Base-by-base conservation (phyloP, 2,329 filamentous ascomycete species). In the Botrytis aclada region DNA sequence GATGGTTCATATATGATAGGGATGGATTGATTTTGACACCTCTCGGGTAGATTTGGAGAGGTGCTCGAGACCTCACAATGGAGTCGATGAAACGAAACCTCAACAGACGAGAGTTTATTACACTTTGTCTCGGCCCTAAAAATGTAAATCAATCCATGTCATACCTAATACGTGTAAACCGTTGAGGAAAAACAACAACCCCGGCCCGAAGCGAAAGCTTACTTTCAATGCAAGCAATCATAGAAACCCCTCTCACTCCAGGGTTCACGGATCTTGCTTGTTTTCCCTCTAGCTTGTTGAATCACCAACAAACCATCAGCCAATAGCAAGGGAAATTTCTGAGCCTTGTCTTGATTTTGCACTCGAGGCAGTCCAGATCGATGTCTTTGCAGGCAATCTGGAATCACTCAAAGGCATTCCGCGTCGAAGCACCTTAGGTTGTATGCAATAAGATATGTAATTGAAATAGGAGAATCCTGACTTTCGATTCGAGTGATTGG, bases 121-220 rank as follows among this genome's bases (percentile, higher is more conserved):
- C 43, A 10, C 37, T 54, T 43, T 43, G 22, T 58, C 20, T 56
- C 29, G 25, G 20, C 20, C 39, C 14, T 1, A 8, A n/a, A 56
- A 45, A 43, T 22, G 29, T 0, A 2, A 45, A 20, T 25, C 5
- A 45, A n/a, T 41, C 22, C 39, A 18, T 66, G 32, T 65, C 37
- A 25, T 16, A 47, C 45, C 20, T 10, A 29, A 71, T 56, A 56
- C 18, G 22, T 12, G 37, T 58, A 43, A 56, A 61, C 70, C 54
- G 70, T 72, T 72, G 63, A 61, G 54, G 47, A 25, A 41, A 41
- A 69, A 60, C 51, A 54, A 37, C 25, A 29, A 22, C 4, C 51
- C 70, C 63, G 70, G 54, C 70, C 63, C 70, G 70, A 67, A 64
- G 63, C 70, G 63, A 60, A 8, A 72, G 29, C 22, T 37, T 69